A percentile compares a stretch with the other conserved stretches of the same genome.
These are phyloP conservation scores for Oxytropis ochrocephala DNA, from an alignment of 306 rosid species.

Conservation along the genomic window DNA sequence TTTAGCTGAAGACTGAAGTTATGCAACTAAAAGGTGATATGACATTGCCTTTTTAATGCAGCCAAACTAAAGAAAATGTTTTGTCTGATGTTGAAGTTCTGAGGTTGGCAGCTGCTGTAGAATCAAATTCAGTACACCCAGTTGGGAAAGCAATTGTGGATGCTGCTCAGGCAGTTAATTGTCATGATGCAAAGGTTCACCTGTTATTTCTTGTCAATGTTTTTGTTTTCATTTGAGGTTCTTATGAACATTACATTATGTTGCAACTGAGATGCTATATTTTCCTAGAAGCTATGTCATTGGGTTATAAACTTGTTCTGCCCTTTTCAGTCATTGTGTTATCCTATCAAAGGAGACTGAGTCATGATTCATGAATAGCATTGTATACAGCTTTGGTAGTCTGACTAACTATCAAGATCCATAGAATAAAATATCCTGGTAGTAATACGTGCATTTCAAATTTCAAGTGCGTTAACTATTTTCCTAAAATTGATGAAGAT, in stretches of 20 bases:
- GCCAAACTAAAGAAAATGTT: constrained; percentile 35
- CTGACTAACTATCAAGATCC: background rate
- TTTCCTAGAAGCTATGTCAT: background rate
- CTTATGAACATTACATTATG: background rate
- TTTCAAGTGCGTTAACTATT: background rate
- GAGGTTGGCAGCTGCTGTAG: constrained; percentile 86
- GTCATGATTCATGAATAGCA: background rate
- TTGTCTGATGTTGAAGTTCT: constrained; percentile 75
- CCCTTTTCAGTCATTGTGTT: constrained; percentile 1
- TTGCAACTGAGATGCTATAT: constrained; percentile 10
- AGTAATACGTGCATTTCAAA: constrained; percentile 5
- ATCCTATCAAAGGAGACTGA: background rate
- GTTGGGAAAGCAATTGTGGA: constrained; percentile 90
- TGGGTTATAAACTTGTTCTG: background rate
- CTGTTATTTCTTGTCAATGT: constrained; percentile 15
- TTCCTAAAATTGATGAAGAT: constrained; percentile 3
- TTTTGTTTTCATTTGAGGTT: constrained; percentile 19
- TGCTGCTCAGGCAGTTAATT: constrained; percentile 63
- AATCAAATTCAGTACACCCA: constrained; percentile 88
- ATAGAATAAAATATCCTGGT: constrained; percentile 2
- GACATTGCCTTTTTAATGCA: constrained; percentile 22
- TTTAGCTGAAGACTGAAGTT: background rate
- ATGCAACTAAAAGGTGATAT: constrained; percentile 22
- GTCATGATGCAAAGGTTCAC: constrained; percentile 56
- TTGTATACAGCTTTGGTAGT: background rate